phyloP scores from a whole-genome alignment of 495 filamentous ascomycete species.

The Wilcoxina mikolae region DNA sequence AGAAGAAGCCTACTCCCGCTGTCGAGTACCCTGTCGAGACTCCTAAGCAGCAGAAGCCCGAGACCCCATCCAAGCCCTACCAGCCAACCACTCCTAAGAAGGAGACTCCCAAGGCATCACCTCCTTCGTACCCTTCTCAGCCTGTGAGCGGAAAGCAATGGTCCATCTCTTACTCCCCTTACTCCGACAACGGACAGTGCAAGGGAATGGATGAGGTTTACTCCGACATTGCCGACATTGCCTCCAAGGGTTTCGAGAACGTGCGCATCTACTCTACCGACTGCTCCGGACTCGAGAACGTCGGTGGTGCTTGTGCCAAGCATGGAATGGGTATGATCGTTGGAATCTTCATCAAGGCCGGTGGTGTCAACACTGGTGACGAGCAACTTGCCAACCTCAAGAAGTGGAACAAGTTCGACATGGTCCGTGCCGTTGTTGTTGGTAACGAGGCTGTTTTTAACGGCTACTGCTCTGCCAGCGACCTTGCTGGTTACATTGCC shows the following conservation, averaged over 20 bases:
- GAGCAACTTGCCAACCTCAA: constrained; percentile 59
- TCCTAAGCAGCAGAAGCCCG: not conserved
- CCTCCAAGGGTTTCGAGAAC: constrained; percentile 56
- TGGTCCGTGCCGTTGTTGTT: constrained; percentile 65
- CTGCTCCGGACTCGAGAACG: constrained; percentile 62
- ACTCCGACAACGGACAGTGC: constrained; percentile 45
- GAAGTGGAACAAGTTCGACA: constrained; percentile 56
- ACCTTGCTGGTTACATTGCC: constrained; percentile 56
- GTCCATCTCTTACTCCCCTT: constrained; percentile 90
- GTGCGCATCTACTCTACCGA: constrained; percentile 87
- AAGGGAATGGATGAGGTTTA: constrained; percentile 47
- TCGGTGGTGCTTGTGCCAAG: constrained; percentile 47
- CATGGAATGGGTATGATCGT: constrained; percentile 63
- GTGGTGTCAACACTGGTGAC: constrained; percentile 41
- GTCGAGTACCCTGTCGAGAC: not conserved
- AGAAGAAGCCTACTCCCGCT: not conserved
- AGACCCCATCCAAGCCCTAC: not conserved
- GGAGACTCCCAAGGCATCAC: not conserved
- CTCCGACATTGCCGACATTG: constrained; percentile 53
- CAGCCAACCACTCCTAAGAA: not conserved
- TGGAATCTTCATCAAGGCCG: constrained; percentile 64
- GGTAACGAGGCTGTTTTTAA: constrained; percentile 83
- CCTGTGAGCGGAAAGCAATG: constrained; percentile 39
- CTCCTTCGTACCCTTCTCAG: constrained; percentile 8
- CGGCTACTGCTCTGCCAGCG: constrained; percentile 42